Evolutionary conservation across 768 basidiomycete genomes (phyloP).

Genomic region (Cantharellus anzutake): DNA sequence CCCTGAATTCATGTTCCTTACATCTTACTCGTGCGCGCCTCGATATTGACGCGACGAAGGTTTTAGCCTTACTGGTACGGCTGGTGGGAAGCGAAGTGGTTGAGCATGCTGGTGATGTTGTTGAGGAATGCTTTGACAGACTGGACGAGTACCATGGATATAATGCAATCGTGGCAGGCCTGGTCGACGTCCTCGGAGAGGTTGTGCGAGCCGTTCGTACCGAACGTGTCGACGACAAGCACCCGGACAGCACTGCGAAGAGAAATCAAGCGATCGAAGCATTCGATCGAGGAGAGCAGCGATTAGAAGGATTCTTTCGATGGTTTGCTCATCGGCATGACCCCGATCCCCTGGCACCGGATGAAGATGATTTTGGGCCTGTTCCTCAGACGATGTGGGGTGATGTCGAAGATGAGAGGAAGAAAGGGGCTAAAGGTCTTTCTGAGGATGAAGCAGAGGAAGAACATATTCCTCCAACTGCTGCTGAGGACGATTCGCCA

Average conservation of each 20-base stretch:
- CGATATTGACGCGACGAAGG: constrained; percentile 75
- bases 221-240: constrained; percentile 26
- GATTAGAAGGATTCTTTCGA: constrained; percentile 27
- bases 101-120: constrained; percentile 77
- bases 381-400: constrained; percentile 44
- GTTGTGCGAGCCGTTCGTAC: constrained; percentile 50
- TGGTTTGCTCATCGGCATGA: constrained; percentile 44
- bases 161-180: constrained; percentile 61
- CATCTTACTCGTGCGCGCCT: constrained; percentile 64
- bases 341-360: constrained; percentile 18
- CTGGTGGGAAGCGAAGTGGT: constrained; percentile 79
- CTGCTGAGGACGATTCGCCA: constrained; percentile 15
- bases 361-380: constrained; percentile 35
- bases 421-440: constrained; percentile 3
- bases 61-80: constrained; percentile 66
- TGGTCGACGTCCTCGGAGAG: constrained; percentile 73
- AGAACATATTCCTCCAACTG: background rate
- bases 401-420: constrained; percentile 10
- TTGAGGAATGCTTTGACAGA: constrained; percentile 94
- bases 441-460: background rate
- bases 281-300: constrained; percentile 8
- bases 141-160: constrained; percentile 95
- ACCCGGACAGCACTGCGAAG: constrained; percentile 8
- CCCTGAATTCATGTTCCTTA: constrained; percentile 76
- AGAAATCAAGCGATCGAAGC: constrained; percentile 4